Conservation (phyloP, 148 eudicot species). For the Chenopodium quinoa region DNA sequence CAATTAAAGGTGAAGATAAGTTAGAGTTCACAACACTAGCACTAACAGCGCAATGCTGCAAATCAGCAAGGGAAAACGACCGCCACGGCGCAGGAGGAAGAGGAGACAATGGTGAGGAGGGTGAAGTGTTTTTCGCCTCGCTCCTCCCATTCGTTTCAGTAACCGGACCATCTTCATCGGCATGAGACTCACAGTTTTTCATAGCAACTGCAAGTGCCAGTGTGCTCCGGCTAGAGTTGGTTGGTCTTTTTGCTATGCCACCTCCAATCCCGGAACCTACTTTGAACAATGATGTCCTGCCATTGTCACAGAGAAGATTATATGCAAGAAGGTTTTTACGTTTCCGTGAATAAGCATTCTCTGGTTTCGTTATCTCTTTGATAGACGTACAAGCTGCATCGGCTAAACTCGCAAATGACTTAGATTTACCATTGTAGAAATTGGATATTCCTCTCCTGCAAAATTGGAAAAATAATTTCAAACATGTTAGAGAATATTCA, state of each 20-base stretch:
- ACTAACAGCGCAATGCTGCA: conserved; percentile 46
- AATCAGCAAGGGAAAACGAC: conserved; percentile 63
- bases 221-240: conserved; percentile 29
- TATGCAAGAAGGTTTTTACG: conserved; percentile 55
- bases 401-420: conserved; percentile 60
- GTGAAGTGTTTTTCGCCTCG: background rate
- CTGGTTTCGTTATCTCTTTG: conserved; percentile 61
- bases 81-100: conserved; percentile 37
- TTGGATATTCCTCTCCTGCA: conserved; percentile 75
- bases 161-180: conserved; percentile 17
- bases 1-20: conserved; percentile 23
- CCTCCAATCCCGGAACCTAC: conserved; percentile 38
- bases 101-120: conserved; percentile 17
- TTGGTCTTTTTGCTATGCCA: conserved; percentile 47
- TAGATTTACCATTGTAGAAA: conserved; percentile 79
- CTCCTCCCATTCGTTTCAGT: background rate
- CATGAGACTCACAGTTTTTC: conserved; percentile 22
- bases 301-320: conserved; percentile 34
- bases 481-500: conserved; percentile 22
- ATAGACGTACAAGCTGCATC: conserved; percentile 43
- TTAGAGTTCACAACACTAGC: conserved; percentile 26
- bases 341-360: conserved; percentile 54
- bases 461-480: background rate
- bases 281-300: conserved; percentile 23
- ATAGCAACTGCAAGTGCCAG: conserved; percentile 51